These are phyloP conservation scores for Penicillium steckii DNA, from an alignment of 495 filamentous ascomycete species.

Conservation along the genomic window DNA sequence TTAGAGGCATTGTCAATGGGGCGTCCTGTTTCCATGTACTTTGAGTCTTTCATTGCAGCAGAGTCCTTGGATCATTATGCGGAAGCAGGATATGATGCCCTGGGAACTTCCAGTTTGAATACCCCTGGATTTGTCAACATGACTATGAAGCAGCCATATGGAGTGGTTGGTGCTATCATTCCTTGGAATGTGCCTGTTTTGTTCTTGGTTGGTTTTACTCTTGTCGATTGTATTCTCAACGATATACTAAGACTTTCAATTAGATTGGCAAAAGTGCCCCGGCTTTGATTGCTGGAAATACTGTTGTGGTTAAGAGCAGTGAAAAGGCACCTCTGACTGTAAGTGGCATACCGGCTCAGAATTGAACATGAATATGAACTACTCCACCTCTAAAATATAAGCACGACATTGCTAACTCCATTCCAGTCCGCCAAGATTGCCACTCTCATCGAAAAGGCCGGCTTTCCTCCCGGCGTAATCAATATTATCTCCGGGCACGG, in stretches of 20 bases:
- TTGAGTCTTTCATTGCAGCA: constrained; percentile 15
- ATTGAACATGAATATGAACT: no score
- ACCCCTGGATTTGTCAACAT: constrained; percentile 55
- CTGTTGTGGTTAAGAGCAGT: constrained; percentile 55
- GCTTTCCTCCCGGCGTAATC: constrained; percentile 83
- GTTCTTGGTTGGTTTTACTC: constrained; percentile 25
- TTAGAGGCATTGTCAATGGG: constrained; percentile 39
- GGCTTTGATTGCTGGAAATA: constrained; percentile 56
- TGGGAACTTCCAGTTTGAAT: constrained; percentile 55
- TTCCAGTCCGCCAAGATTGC: constrained; percentile 8
- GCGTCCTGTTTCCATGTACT: constrained; percentile 26
- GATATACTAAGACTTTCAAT: background rate
- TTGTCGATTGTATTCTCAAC: background rate
- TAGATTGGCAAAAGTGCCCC: constrained; percentile 45
- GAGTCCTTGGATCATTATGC: constrained; percentile 23
- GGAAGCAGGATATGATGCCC: constrained; percentile 19
- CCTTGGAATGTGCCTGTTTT: constrained; percentile 33
- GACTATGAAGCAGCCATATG: constrained; percentile 30
- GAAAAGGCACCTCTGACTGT: constrained; percentile 57
- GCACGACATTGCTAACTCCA: background rate
- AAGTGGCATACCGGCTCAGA: no score
- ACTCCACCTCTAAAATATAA: no score
- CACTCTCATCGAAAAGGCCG: constrained; percentile 69
- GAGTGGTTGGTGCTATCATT: constrained; percentile 34
- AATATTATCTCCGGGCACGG: constrained; percentile 79